These are phyloP conservation scores for Vinca minor DNA, from an alignment of 257 asterid genomes.

Conservation along the genomic window DNA sequence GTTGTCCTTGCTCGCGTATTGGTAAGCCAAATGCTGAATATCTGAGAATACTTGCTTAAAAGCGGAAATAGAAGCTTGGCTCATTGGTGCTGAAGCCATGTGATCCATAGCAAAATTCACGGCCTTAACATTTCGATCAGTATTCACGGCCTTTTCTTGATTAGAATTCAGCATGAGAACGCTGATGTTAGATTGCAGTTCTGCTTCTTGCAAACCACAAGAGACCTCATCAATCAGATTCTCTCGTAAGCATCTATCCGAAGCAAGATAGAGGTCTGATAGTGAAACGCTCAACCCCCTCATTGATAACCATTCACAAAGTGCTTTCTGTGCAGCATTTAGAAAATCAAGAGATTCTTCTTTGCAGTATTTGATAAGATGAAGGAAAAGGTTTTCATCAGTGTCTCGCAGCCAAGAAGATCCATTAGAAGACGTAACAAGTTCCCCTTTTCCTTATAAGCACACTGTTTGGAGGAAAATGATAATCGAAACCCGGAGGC, in stretches of 20 bases:
- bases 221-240: conserved; percentile 60
- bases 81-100: conserved; percentile 42
- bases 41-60: conserved; percentile 55
- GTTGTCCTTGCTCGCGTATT: conserved; percentile 42
- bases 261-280: conserved; percentile 66
- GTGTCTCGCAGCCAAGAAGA: conserved; percentile 73
- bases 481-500: conserved; percentile 55
- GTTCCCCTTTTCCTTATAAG: conserved; percentile 56
- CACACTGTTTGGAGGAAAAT: conserved; percentile 38
- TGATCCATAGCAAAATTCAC: conserved; percentile 28
- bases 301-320: conserved; percentile 76
- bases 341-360: conserved; percentile 47
- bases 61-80: conserved; percentile 67
- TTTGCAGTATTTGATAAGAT: conserved; percentile 42
- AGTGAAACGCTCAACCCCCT: conserved; percentile 86
- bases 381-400: conserved; percentile 45
- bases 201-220: conserved; percentile 81
- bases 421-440: conserved; percentile 44
- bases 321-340: conserved; percentile 54
- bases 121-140: conserved; percentile 35
- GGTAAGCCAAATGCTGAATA: conserved; percentile 64
- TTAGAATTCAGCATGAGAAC: conserved; percentile 47
- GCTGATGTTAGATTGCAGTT: conserved; percentile 41
- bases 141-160: conserved; percentile 38
- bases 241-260: conserved; percentile 43